phyloP scores from a whole-genome alignment of 2,329 filamentous ascomycete species.

The Arthrobotrys sphaeroides region DNA sequence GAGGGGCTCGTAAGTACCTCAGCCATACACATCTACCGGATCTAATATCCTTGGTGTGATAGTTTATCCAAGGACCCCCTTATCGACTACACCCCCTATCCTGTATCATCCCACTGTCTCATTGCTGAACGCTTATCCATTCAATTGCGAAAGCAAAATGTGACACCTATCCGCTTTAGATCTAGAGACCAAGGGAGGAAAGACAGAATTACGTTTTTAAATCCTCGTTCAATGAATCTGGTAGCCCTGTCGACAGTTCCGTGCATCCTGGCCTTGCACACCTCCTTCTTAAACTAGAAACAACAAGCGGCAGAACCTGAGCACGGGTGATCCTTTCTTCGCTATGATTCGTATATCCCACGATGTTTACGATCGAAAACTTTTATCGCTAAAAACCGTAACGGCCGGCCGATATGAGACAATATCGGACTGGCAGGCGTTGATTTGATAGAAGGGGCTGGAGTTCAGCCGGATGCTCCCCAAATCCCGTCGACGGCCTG shows the following conservation, averaged over 20 bases:
- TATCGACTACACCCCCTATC: slow-evolving; percentile 50
- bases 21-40: slow-evolving; percentile 46
- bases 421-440: slow-evolving; percentile 9
- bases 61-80: slow-evolving; percentile 42
- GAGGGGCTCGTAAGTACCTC: slow-evolving; percentile 25
- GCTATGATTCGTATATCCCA: slow-evolving; percentile 31
- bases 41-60: slow-evolving; percentile 50
- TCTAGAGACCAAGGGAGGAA: slow-evolving; percentile 33
- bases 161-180: slow-evolving; percentile 35
- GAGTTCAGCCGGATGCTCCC: slow-evolving; percentile 13
- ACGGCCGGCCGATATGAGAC: slow-evolving; percentile 51
- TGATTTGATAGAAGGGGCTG: slow-evolving; percentile 19
- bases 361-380: slow-evolving; percentile 16
- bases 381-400: slow-evolving; percentile 26
- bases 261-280: slow-evolving; percentile 26
- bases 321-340: slow-evolving; percentile 43
- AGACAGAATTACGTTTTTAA: slow-evolving; percentile 53
- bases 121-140: slow-evolving; percentile 48
- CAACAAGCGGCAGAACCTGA: slow-evolving; percentile 51
- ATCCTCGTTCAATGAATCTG: slow-evolving; percentile 19
- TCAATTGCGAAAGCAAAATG: slow-evolving; percentile 34
- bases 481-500: not conserved
- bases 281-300: slow-evolving; percentile 54
- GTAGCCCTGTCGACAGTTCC: slow-evolving; percentile 21
- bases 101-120: slow-evolving; percentile 54